Conservation (phyloP, 208 protist species). For the Acanthamoeba lenticulata region DNA sequence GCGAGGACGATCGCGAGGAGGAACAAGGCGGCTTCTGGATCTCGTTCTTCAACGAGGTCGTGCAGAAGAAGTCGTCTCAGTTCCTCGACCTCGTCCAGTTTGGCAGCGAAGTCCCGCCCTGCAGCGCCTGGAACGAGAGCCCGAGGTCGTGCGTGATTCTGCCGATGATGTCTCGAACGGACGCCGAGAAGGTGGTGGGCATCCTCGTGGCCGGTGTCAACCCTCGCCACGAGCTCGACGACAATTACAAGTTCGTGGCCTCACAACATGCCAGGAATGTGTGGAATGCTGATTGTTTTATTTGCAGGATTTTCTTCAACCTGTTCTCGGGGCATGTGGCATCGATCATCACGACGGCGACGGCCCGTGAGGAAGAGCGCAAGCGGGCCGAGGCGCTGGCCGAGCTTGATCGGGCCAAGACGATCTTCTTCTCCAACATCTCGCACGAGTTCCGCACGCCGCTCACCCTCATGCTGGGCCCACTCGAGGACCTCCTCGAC, state of each 20-base stretch:
- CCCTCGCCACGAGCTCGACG: slow-evolving; percentile 7
- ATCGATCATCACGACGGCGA: background rate
- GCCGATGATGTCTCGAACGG: slow-evolving; percentile 30
- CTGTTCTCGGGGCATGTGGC: slow-evolving; percentile 27
- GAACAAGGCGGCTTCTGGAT: slow-evolving; percentile 23
- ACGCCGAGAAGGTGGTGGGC: background rate
- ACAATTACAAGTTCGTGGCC: slow-evolving; percentile 8
- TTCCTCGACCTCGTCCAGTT: background rate
- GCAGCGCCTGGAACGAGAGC: slow-evolving; percentile 27
- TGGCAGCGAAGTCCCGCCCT: background rate
- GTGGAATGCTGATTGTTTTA: too few relatives aligned
- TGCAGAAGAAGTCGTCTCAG: slow-evolving; percentile 5
- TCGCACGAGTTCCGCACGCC: slow-evolving; percentile 73
- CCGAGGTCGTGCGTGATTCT: slow-evolving; percentile 55
- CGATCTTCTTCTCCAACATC: slow-evolving; percentile 74
- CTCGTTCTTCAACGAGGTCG: background rate
- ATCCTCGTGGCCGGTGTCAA: slow-evolving; percentile 53
- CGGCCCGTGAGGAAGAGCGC: slow-evolving; percentile 17
- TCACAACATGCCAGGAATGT: too few relatives aligned
- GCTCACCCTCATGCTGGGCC: slow-evolving; percentile 72
- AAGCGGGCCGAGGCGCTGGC: slow-evolving; percentile 51
- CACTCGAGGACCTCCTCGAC: slow-evolving; percentile 39
- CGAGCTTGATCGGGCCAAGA: slow-evolving; percentile 70
- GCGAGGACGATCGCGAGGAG: background rate
- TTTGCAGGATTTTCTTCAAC: slow-evolving; percentile 19